Evolutionary conservation across 257 asterid species (phyloP).

Genomic region (Ophiorrhiza pumila): DNA sequence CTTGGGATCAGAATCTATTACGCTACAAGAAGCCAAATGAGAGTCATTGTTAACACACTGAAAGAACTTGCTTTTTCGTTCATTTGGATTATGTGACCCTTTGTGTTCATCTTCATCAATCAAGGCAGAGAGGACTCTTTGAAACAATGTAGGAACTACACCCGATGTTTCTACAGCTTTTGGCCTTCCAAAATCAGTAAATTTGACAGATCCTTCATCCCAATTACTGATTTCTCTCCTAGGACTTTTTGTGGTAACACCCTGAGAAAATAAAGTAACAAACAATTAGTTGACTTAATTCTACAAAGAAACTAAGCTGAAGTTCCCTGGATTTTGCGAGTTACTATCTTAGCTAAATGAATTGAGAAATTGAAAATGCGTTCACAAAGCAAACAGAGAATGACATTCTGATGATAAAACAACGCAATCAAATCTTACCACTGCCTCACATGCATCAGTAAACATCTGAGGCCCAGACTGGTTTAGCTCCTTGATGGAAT

Average conservation of each 20-base stretch:
- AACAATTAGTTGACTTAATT: background rate
- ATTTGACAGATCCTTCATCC: background rate
- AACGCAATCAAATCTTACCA: background rate
- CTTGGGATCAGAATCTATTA: background rate
- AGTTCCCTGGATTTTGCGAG: background rate
- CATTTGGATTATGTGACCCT: background rate
- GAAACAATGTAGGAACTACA: conserved; percentile 15
- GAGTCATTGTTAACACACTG: background rate
- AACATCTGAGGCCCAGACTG: conserved; percentile 8
- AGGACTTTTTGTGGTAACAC: background rate
- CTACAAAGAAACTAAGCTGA: background rate
- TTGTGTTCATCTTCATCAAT: conserved; percentile 11
- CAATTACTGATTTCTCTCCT: background rate
- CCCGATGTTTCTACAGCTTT: background rate
- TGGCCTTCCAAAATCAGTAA: background rate
- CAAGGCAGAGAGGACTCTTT: conserved; percentile 19
- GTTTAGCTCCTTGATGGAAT: conserved; percentile 4
- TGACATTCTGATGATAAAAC: background rate
- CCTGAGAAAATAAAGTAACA: conserved; percentile 3
- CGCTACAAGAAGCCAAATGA: background rate
- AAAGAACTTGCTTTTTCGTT: conserved; percentile 9
- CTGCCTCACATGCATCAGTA: background rate
- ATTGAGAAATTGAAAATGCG: background rate
- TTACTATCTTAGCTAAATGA: background rate
- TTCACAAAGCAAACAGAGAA: background rate